Evolutionary conservation across 148 eudicot genomes (phyloP).

Genomic region (Nepenthes gracilis): DNA sequence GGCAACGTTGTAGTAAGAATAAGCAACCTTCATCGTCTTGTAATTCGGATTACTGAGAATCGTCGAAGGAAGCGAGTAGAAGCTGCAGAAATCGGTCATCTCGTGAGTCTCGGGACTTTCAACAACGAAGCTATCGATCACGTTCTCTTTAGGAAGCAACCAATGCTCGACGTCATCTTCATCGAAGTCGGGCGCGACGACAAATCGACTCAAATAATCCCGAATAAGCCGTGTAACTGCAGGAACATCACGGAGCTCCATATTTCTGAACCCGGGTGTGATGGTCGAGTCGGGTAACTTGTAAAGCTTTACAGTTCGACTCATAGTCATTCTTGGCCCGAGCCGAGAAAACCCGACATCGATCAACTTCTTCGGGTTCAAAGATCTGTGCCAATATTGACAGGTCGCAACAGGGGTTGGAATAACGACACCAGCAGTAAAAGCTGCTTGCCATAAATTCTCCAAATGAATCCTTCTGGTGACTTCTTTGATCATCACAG

Average conservation of each 20-base stretch:
- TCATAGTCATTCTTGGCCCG: conserved; percentile 95
- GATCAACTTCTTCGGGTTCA: conserved; percentile 82
- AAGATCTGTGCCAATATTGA: conserved; percentile 83
- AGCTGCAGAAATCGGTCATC: conserved; percentile 87
- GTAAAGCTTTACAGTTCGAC: conserved; percentile 77
- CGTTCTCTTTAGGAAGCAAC: conserved; percentile 71
- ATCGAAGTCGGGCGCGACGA: conserved; percentile 72
- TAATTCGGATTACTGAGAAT: conserved; percentile 64
- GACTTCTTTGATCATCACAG: conserved; percentile 90
- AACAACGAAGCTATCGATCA: conserved; percentile 69
- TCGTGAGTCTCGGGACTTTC: conserved; percentile 74
- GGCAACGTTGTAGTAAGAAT: conserved; percentile 85
- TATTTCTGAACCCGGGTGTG: conserved; percentile 78
- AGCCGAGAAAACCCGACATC: conserved; percentile 91
- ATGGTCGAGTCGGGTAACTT: conserved; percentile 63
- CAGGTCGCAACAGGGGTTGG: conserved; percentile 81
- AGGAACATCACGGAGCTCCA: conserved; percentile 83
- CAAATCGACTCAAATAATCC: conserved; percentile 55
- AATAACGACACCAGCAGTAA: conserved; percentile 84
- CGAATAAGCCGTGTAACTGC: conserved; percentile 77
- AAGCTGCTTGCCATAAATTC: conserved; percentile 94
- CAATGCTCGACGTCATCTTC: conserved; percentile 88
- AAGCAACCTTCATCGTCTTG: conserved; percentile 65
- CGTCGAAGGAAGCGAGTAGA: conserved; percentile 75
- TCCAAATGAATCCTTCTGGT: conserved; percentile 80